Base-by-base conservation (phyloP, 345 rosid species). In the Pistacia vera region DNA sequence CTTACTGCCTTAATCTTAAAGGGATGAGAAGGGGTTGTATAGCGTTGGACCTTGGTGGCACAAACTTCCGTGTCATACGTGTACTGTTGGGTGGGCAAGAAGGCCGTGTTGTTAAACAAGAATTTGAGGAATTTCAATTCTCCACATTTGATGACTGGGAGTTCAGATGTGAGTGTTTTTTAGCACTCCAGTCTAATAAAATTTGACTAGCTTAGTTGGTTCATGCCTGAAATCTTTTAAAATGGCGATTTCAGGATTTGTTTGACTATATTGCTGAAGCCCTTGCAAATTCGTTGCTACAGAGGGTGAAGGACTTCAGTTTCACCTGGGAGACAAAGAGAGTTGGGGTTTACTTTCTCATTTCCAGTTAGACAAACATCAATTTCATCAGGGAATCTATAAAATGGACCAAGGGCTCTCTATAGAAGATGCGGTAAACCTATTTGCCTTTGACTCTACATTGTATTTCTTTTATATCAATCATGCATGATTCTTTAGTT, bases 381-480 rank as follows among this genome's bases (percentile, higher is more conserved):
- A 33, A 84, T 95, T 51, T 74, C 90, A 44, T 90, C 97, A 0
- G 98, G 98, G 71, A 82, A 78, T 81, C 97, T 80, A 91, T 93
- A 61, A 93, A 91, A 74, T 95, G 98, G 98, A 95, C 97, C 2
- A 95, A 95, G 82, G 98, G 97, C 46, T 95, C 84, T 85, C 88
- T 2, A 90, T 95, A 14, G 93, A 95, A 74, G 97, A 95, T n/a
- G 69, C 88, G 73, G 98, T 95, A 76, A 83, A 36, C 60, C 82
- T 72, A 10, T 12, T 56, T 66, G 66, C 75, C 78, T 66, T 41
- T 54, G 20, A 51, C 44, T 38, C 49, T n/a, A 22, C 38, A 74
- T 59, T 58, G 10, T 70, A 20, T 20, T 48, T 28, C 5, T 35
- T 56, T 70, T 49, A 52, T 13, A 66, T 38, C 12, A 25, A 41